Evolutionary conservation across 306 rosid species (phyloP).

Genomic region (Hippophae rhamnoides): DNA sequence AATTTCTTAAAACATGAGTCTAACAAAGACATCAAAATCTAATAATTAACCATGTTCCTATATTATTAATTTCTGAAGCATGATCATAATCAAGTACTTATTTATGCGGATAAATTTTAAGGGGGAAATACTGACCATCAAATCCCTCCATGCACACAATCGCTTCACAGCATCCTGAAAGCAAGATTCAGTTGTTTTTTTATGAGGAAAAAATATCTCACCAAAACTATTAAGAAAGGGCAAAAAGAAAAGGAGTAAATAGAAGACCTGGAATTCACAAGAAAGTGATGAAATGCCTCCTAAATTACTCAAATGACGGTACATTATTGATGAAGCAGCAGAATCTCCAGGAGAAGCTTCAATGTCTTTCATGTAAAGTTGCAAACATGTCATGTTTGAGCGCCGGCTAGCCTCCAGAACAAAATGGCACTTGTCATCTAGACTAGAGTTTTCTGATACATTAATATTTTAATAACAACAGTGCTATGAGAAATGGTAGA

Average conservation of each 20-base stretch:
- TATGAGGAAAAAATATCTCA: neutral
- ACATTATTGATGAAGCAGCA: constrained; percentile 63
- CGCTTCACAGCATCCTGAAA: constrained; percentile 60
- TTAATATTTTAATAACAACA: constrained; percentile 32
- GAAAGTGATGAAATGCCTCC: constrained; percentile 36
- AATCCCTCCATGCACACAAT: constrained; percentile 80
- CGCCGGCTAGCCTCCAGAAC: constrained; percentile 86
- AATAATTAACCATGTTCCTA: too few relatives aligned
- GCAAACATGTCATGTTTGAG: constrained; percentile 68
- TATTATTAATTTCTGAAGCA: neutral
- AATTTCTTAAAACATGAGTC: too few relatives aligned
- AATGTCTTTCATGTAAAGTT: constrained; percentile 64
- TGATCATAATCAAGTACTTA: constrained; percentile 4
- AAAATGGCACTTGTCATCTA: constrained; percentile 69
- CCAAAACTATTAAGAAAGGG: constrained; percentile 15
- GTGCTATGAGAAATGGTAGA: constrained; percentile 8
- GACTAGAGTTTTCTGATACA: constrained; percentile 64
- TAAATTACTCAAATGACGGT: constrained; percentile 43
- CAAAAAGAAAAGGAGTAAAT: constrained; percentile 2
- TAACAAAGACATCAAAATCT: too few relatives aligned
- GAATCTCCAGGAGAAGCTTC: constrained; percentile 78
- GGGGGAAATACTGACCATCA: constrained; percentile 58
- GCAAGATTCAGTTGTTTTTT: constrained; percentile 5
- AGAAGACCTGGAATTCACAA: constrained; percentile 57
- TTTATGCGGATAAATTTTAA: constrained; percentile 17